A percentile compares a stretch with the other conserved stretches of the same genome.
Conservation (phyloP, 257 asterid species). For the Scutellaria galericulata region DNA sequence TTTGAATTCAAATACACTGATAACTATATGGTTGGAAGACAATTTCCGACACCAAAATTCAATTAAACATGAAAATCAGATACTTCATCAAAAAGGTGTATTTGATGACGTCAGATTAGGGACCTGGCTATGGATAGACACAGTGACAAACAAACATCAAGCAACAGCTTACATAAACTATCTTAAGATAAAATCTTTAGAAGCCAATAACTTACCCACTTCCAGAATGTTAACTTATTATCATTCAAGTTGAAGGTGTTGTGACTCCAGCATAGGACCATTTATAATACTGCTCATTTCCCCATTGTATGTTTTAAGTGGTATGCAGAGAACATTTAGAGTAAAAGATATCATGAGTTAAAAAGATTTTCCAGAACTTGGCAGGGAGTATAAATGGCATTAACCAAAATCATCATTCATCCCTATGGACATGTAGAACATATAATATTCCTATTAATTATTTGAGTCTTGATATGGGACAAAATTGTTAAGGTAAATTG, state of each 20-base stretch:
- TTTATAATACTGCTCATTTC: not conserved
- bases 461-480: conserved; percentile 27
- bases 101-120: not conserved
- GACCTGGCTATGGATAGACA: not conserved
- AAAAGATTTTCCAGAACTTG: conserved; percentile 18
- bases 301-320: not conserved
- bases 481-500: conserved; percentile 31
- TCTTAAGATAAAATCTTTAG: not conserved
- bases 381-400: conserved; percentile 38
- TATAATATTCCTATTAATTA: not conserved
- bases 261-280: not conserved
- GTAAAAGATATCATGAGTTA: not conserved
- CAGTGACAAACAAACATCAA: not conserved
- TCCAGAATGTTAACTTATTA: not conserved
- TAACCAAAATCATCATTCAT: not conserved
- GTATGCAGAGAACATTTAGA: conserved; percentile 16
- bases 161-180: not conserved
- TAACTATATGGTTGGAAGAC: not conserved
- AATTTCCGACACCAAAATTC: not conserved
- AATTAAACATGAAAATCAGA: conserved; percentile 10
- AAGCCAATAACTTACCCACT: not conserved
- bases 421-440: not conserved
- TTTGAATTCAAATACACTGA: not conserved
- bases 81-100: not conserved
- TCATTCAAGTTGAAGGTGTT: conserved; percentile 2